Evolutionary conservation across 176 grass and related monocot species (phyloP).

Genomic region (Carex myosuroides): DNA sequence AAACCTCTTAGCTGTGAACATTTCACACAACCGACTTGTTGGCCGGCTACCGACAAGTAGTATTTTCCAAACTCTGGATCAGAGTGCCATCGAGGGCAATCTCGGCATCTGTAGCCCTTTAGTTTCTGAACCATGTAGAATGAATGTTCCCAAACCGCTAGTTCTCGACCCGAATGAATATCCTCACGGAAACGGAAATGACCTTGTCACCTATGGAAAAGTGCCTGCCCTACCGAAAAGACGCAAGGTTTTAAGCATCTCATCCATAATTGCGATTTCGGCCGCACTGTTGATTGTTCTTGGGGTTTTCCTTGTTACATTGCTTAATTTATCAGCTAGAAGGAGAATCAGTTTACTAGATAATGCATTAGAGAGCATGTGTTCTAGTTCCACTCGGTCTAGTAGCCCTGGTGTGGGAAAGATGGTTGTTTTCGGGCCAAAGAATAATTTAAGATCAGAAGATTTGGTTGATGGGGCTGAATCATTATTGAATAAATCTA

Average conservation of each 20-base stretch:
- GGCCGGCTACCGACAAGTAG: slow-evolving; percentile 62
- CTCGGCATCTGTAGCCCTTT: slow-evolving; percentile 86
- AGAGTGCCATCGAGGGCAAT: slow-evolving; percentile 83
- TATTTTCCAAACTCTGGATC: slow-evolving; percentile 80
- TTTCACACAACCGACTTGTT: slow-evolving; percentile 78
- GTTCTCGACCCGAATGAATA: slow-evolving; percentile 81
- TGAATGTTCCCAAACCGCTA: slow-evolving; percentile 93
- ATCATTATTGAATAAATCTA: slow-evolving; percentile 62
- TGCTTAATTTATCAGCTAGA: slow-evolving; percentile 75
- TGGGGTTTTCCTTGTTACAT: slow-evolving; percentile 47
- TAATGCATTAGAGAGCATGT: slow-evolving; percentile 54
- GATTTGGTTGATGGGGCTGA: slow-evolving; percentile 65
- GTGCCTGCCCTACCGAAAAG: slow-evolving; percentile 9
- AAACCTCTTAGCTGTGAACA: slow-evolving; percentile 76
- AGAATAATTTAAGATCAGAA: slow-evolving; percentile 54
- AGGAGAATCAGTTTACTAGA: slow-evolving; percentile 26
- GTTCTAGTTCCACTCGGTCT: slow-evolving; percentile 32
- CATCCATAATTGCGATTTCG: slow-evolving; percentile 70
- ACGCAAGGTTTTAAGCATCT: slow-evolving; percentile 62
- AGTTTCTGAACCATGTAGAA: slow-evolving; percentile 56
- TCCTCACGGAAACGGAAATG: slow-evolving; percentile 31
- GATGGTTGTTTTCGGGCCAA: slow-evolving; percentile 64
- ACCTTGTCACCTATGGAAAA: slow-evolving; percentile 9
- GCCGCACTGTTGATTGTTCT: slow-evolving; percentile 62
- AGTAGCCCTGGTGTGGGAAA: slow-evolving; percentile 49